Evolutionary conservation across 139 green algal species (phyloP).

Genomic region (Tetraselmis chui): DNA sequence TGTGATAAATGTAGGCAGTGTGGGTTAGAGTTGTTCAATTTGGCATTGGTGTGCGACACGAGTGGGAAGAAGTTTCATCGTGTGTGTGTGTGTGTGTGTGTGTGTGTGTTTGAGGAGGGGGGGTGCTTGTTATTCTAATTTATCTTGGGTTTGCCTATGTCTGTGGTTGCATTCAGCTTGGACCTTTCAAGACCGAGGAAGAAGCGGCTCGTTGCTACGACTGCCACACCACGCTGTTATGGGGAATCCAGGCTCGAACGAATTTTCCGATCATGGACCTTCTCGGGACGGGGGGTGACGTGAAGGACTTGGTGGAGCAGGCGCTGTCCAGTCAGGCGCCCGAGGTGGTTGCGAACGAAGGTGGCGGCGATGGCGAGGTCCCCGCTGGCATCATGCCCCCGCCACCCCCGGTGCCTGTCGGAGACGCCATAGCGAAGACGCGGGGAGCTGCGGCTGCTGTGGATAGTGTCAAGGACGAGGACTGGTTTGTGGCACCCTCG

Average conservation of each 20-base stretch:
- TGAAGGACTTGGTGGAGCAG: not conserved
- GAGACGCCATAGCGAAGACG: not conserved
- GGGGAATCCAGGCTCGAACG: not conserved
- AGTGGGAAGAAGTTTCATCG: too few relatives aligned
- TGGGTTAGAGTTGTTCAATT: too few relatives aligned
- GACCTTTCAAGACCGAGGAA: not conserved
- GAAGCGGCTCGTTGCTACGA: not conserved
- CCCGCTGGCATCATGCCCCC: not conserved
- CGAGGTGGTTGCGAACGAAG: not conserved
- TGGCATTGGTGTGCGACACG: too few relatives aligned
- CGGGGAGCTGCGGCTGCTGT: not conserved
- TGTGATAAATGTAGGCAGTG: too few relatives aligned
- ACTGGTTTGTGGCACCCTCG: too few relatives aligned
- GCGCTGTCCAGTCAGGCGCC: not conserved
- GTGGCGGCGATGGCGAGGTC: not conserved
- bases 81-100: too few relatives aligned
- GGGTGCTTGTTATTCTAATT: too few relatives aligned
- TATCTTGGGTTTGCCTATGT: too few relatives aligned
- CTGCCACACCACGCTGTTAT: not conserved
- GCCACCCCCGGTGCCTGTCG: not conserved
- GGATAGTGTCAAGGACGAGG: too few relatives aligned
- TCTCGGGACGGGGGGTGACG: not conserved
- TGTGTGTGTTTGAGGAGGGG: too few relatives aligned
- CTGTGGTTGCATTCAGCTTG: too few relatives aligned
- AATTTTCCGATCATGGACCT: not conserved